A percentile compares a stretch with the other conserved stretches of the same genome.
Evolutionary conservation across 2,329 filamentous ascomycete species (phyloP).

Genomic region (Zymoseptoria brevis): DNA sequence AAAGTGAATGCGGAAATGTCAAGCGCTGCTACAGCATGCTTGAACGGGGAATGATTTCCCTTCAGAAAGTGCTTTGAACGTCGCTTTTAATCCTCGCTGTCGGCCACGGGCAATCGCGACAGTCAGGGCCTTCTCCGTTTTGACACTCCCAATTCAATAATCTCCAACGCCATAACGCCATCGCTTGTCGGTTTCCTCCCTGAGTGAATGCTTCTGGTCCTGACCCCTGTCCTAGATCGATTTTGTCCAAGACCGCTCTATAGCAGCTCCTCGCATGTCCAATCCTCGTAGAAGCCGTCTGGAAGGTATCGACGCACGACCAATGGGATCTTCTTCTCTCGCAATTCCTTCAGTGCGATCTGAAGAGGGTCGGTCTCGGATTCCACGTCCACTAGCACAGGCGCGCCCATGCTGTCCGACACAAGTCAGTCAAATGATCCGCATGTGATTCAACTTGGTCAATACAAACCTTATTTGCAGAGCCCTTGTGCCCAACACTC

Average conservation of each 20-base stretch:
- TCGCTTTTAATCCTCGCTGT: background rate
- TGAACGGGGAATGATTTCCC: background rate
- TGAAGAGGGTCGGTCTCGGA: conserved; percentile 96
- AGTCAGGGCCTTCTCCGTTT: background rate
- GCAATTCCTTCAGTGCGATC: conserved; percentile 94
- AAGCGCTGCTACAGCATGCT: background rate
- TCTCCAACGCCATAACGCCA: background rate
- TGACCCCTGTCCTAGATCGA: background rate
- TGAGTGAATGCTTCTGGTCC: background rate
- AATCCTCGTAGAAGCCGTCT: conserved; percentile 98
- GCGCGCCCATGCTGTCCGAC: conserved; percentile 80
- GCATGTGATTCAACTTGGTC: background rate
- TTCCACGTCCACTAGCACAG: conserved; percentile 90
- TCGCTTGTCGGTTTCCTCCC: background rate
- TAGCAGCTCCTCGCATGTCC: conserved; percentile 94
- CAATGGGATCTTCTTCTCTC: conserved; percentile 96
- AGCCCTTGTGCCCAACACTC: conserved; percentile 86
- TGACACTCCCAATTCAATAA: background rate
- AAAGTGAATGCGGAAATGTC: background rate
- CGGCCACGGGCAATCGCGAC: background rate
- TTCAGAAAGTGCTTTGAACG: background rate
- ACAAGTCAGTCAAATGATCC: background rate
- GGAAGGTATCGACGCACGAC: conserved; percentile 93
- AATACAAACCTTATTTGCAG: conserved; percentile 76
- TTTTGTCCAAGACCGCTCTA: conserved; percentile 24